Evolutionary conservation across 2,329 filamentous ascomycete genomes (phyloP).

Genomic region (Aspergillus sp.): DNA sequence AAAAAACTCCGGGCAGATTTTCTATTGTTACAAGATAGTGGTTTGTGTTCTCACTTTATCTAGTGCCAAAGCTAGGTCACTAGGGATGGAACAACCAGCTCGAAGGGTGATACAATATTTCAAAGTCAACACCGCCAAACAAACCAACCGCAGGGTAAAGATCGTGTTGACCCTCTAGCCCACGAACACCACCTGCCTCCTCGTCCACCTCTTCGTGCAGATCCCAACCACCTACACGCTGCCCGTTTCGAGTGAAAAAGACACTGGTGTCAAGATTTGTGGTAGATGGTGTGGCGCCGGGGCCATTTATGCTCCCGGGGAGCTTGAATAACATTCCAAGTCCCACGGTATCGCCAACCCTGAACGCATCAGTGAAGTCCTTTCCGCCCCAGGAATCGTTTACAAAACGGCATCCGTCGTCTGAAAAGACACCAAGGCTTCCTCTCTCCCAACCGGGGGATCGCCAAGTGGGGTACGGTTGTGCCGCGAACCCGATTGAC

Average conservation of each 20-base stretch:
- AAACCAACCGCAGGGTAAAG: constrained; percentile 60
- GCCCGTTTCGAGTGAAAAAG: constrained; percentile 62
- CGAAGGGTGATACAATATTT: constrained; percentile 51
- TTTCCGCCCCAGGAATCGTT: constrained; percentile 62
- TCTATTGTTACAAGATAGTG: not conserved
- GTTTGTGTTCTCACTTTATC: not conserved
- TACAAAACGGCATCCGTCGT: constrained; percentile 63
- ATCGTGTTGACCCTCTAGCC: constrained; percentile 69
- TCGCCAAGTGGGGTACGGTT: constrained; percentile 62
- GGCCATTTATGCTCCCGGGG: constrained; percentile 37
- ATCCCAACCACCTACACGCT: constrained; percentile 55
- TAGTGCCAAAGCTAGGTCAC: not conserved
- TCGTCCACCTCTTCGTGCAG: constrained; percentile 60
- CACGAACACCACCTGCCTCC: constrained; percentile 59
- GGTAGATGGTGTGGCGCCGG: constrained; percentile 14
- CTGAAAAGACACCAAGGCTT: constrained; percentile 61
- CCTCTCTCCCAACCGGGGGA: constrained; percentile 65
- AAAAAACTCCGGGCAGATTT: not conserved
- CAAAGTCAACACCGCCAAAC: constrained; percentile 63
- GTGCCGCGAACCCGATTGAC: constrained; percentile 60
- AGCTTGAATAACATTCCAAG: constrained; percentile 57
- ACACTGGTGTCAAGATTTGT: constrained; percentile 48
- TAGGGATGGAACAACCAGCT: constrained; percentile 45
- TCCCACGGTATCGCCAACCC: constrained; percentile 56
- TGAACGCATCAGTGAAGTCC: constrained; percentile 57